Evolutionary conservation across 2,329 filamentous ascomycete genomes (phyloP), one percentile per base, ranked within the genome.

Genomic region (Colletotrichum tropicicola): DNA sequence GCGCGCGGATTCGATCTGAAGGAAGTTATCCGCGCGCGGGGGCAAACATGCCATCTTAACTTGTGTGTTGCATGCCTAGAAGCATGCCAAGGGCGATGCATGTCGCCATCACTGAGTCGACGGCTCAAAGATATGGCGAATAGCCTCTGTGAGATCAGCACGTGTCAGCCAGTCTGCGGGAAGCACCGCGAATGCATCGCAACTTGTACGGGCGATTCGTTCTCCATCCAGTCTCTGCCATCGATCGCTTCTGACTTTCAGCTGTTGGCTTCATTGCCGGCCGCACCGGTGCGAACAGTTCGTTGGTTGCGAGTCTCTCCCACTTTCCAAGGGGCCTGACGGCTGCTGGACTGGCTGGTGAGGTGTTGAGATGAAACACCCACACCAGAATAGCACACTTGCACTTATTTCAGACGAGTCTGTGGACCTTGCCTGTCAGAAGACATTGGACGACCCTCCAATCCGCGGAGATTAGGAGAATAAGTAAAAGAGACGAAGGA

Each of bases 351-450:
- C 30, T 45, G 37, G 48, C 21, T 13, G 55, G 30, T 13, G 17
- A 45, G 23, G 25, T 45, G 49, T 39, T 58, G 53, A 37, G 56
- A 60, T 60, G 60, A 56, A 62, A 62, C 58, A 28, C 17, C 44
- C n/a, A 32, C 27, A 27, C 43, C 35, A 45, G 23, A 61, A 45
- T 32, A 55, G 49, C 57, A 30, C 7, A 39, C 55, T 55, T 58
- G 51, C 49, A 56, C 15, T 39, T 27, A 62, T 48, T 62, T 65
- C 62, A 62, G 62, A 62, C 25, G 62, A 39, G 44, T 30, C 44
- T 35, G 47, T 55, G 47, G 19, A 32, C 49, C 51, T 51, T 17
- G 21, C 35, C 51, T 37, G 49, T 60, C 35, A 57, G 54, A 57
- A 51, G 45, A 67, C 30, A 60, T 60, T 55, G 49, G 65, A 65